These are phyloP conservation scores for Castanea crenata DNA, from an alignment of 306 rosid genomes.

Conservation along the genomic window DNA sequence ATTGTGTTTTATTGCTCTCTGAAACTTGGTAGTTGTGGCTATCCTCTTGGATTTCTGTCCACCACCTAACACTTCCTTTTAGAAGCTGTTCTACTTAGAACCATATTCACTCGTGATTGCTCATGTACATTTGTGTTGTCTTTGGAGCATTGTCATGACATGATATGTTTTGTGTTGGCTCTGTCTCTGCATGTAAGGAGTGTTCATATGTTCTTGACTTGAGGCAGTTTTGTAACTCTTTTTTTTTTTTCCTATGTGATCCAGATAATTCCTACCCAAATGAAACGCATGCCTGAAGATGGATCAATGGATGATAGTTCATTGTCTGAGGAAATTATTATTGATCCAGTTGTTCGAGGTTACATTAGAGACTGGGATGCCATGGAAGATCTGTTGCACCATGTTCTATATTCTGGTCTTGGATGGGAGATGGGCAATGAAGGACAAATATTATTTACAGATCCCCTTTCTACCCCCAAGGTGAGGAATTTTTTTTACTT, in stretches of 20 bases:
- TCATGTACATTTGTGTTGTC: background rate
- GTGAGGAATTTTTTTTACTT: conserved; percentile 29
- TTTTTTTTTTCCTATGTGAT: background rate
- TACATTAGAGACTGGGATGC: conserved; percentile 94
- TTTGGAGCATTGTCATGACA: background rate
- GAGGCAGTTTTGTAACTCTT: background rate
- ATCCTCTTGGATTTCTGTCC: no score
- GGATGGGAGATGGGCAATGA: conserved; percentile 99
- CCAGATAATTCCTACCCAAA: conserved; percentile 88
- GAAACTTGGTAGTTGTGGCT: background rate
- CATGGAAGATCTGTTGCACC: conserved; percentile 87
- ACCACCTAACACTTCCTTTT: no score
- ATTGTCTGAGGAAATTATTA: conserved; percentile 39
- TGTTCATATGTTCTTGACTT: background rate
- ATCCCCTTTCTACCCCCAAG: conserved; percentile 95
- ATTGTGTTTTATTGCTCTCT: no score
- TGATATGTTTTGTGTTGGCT: background rate
- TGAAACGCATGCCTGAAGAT: conserved; percentile 70
- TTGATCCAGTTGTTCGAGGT: conserved; percentile 79
- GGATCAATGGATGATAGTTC: conserved; percentile 50
- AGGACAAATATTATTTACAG: conserved; percentile 90
- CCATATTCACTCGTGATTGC: no score
- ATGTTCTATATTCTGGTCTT: conserved; percentile 82
- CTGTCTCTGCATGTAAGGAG: background rate
- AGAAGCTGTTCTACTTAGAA: no score